Conservation (phyloP, 1,139 yeast genomes). For the Nadsonia commutata region DNA sequence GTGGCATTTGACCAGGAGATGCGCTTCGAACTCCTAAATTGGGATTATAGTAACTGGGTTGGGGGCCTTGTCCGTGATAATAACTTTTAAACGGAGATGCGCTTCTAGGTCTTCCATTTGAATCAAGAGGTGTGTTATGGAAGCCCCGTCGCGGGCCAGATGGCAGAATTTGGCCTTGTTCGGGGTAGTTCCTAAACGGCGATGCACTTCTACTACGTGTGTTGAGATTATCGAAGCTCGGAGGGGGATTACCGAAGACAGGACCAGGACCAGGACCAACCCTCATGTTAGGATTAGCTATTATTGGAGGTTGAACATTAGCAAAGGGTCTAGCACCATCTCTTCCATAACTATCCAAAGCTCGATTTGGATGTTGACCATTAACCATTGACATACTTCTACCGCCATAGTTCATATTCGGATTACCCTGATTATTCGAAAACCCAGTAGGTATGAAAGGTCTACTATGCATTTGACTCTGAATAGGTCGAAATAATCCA, state of each 20-base stretch:
- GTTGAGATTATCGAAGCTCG: not conserved
- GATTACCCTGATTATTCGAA: not conserved
- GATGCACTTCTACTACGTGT: not conserved
- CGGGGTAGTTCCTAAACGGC: not conserved
- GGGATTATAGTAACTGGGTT: not conserved
- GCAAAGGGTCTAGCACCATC: too few species aligned
- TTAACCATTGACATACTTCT: not conserved
- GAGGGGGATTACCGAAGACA: too few species aligned
- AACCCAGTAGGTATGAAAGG: not conserved
- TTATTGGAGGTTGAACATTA: too few species aligned
- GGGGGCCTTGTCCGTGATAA: not conserved
- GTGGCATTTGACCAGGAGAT: not conserved
- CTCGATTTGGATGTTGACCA: not conserved
- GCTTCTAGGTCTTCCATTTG: not conserved
- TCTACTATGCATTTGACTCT: not conserved
- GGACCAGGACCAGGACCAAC: too few species aligned
- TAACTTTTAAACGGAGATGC: not conserved
- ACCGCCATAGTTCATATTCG: not conserved
- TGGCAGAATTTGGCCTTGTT: not conserved
- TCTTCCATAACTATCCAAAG: too few species aligned
- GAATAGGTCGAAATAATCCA: not conserved
- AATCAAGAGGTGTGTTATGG: too few species aligned
- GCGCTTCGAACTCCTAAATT: not conserved
- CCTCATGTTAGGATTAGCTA: too few species aligned
- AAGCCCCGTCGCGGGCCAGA: not conserved